A percentile compares a stretch with the other conserved stretches of the same genome.
These are phyloP conservation scores for Pythium biforme DNA, from an alignment of 352 stramenopile genomes.

Conservation along the genomic window DNA sequence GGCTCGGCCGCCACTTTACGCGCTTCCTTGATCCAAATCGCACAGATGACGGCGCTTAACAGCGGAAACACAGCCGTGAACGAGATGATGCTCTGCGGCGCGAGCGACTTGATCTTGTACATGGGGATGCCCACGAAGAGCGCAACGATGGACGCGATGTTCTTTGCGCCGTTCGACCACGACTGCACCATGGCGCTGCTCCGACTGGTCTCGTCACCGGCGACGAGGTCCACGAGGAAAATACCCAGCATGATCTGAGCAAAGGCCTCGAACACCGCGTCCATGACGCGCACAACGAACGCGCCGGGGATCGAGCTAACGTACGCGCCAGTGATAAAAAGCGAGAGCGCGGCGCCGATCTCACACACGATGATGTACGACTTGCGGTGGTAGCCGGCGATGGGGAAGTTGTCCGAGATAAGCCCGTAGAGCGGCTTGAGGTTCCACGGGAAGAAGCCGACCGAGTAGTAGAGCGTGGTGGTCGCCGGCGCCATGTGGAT, in stretches of 20 bases:
- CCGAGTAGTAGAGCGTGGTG: constrained; percentile 78
- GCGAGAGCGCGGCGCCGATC: constrained; percentile 46
- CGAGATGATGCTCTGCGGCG: constrained; percentile 50
- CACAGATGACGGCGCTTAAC: constrained; percentile 44
- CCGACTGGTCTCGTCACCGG: constrained; percentile 47
- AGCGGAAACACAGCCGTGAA: constrained; percentile 65
- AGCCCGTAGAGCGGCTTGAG: constrained; percentile 82
- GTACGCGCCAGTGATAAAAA: constrained; percentile 54
- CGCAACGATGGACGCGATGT: constrained; percentile 57
- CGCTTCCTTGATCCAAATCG: constrained; percentile 47
- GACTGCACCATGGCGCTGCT: constrained; percentile 68
- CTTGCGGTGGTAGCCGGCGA: constrained; percentile 79
- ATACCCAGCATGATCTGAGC: constrained; percentile 81
- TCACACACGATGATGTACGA: constrained; percentile 81
- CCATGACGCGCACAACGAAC: constrained; percentile 68
- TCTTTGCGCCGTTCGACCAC: constrained; percentile 69
- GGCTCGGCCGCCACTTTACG: constrained; percentile 16
- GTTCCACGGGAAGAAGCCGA: constrained; percentile 85
- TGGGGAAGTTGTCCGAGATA: constrained; percentile 70
- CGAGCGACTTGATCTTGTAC: constrained; percentile 55
- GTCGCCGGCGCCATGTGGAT: constrained; percentile 78
- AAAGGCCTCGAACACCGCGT: constrained; percentile 74
- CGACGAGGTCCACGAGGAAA: constrained; percentile 65
- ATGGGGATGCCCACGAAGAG: constrained; percentile 64
- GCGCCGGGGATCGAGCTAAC: constrained; percentile 54